These are phyloP conservation scores for Neurospora cerealis DNA, from an alignment of 495 filamentous ascomycete genomes.

Conservation along the genomic window DNA sequence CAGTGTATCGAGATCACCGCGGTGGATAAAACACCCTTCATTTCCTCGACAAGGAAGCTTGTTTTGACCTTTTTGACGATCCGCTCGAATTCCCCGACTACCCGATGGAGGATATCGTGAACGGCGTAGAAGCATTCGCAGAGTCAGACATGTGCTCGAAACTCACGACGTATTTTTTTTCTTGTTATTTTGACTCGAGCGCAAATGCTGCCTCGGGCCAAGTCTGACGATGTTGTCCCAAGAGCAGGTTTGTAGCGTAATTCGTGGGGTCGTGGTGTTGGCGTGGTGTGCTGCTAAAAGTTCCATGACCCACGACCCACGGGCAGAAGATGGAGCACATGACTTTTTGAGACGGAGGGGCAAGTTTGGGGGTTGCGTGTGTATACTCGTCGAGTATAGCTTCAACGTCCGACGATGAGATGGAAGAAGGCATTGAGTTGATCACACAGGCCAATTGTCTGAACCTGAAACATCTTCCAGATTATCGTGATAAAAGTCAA, in stretches of 20 bases:
- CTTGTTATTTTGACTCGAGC: not conserved
- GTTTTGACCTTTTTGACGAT: not conserved
- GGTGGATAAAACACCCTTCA: not conserved
- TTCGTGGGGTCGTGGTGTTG: not conserved
- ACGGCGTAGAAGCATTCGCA: not conserved
- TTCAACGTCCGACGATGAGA: not conserved
- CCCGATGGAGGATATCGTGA: not conserved
- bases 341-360: not conserved
- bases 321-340: not conserved
- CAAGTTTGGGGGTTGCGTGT: not conserved
- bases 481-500: not conserved
- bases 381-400: not conserved
- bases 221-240: not conserved
- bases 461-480: not conserved
- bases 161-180: not conserved
- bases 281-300: not conserved
- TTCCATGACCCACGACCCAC: not conserved
- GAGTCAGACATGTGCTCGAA: not conserved
- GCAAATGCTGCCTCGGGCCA: not conserved
- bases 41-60: not conserved
- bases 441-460: not conserved
- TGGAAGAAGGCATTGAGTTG: not conserved
- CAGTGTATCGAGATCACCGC: not conserved
- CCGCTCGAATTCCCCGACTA: not conserved
- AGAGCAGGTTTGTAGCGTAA: not conserved